Percentiles rank a stretch among this genome's conserved stretches.
These are phyloP conservation scores for Raffaelea deltoideospora DNA, from an alignment of 2,329 filamentous ascomycete species.

Conservation along the genomic window DNA sequence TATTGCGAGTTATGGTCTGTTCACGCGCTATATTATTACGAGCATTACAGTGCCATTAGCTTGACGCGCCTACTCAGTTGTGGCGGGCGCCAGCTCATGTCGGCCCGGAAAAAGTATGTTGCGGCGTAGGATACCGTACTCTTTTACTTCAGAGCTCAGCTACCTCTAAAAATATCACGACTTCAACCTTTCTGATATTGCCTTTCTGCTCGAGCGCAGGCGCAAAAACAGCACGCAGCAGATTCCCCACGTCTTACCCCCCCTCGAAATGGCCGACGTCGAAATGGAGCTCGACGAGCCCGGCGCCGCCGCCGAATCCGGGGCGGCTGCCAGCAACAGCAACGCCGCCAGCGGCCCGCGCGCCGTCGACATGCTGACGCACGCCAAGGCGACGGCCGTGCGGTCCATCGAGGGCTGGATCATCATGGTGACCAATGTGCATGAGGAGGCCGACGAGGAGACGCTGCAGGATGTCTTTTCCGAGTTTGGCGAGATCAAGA, in stretches of 20 bases:
- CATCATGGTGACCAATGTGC: conserved; percentile 71
- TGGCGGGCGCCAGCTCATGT: not conserved
- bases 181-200: too few species aligned
- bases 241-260: not conserved
- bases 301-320: not conserved
- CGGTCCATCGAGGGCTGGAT: conserved; percentile 87
- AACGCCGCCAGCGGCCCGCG: conserved; percentile 2
- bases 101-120: not conserved
- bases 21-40: too few species aligned
- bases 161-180: too few species aligned
- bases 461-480: conserved; percentile 68
- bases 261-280: conserved; percentile 9
- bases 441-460: conserved; percentile 78
- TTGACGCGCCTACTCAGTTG: not conserved
- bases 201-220: too few species aligned
- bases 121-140: too few species aligned
- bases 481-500: conserved; percentile 78
- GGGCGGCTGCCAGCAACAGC: conserved; percentile 18
- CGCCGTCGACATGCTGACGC: conserved; percentile 50
- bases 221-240: not conserved
- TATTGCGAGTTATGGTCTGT: too few species aligned
- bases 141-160: too few species aligned
- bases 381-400: conserved; percentile 61
- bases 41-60: too few species aligned
- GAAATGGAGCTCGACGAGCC: conserved; percentile 22